Base-by-base conservation (phyloP, 352 stramenopile species). In the Phytophthora pluvialis region DNA sequence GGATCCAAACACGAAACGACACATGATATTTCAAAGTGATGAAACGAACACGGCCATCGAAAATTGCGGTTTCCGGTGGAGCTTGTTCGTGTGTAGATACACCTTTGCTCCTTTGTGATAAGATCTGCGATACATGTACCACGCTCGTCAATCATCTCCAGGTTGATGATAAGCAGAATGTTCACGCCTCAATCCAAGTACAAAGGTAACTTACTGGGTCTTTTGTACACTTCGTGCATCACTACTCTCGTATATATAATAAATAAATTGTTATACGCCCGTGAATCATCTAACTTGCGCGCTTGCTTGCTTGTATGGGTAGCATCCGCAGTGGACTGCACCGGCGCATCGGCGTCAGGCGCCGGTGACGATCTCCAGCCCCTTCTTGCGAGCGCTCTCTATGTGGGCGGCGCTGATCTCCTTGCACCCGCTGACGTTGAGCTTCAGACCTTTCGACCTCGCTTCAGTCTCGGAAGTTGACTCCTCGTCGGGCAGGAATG, bases 341-440 rank as follows among this genome's bases (percentile, higher is more conserved):
- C 60, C 29, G 36, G 35, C 52, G 45, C 28, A 52, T 53, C 35
- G 50, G 52, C 48, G 60, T 70, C 44, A 74, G 38, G 61, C 32
- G 16, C 64, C 63, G 16, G 39, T 53, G 58, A 79, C 47, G 45
- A 87, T 68, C 21, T 70, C 45, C 21, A 87, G 32, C 21, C 78
- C 78, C 35, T 63, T 67, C 7, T 55, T 50, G 16, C 75, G 62
- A 42, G 75, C 78, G 16, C 72, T 48, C 36, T 64, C 75, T 47
- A 81, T 54, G n/a, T 71, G 76, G 9, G 50, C 56, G 33, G 51
- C 26, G 21, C 55, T 83, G 54, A 93, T 80, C 21, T 67, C 67
- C 60, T 89, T 93, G 79, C 87, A 95, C 40, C 87, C 87, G 49
- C 76, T 85, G 43, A 95, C 35, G 58, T 84, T 70, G 39, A 95